Conservation (phyloP, 2,329 filamentous ascomycete species). For the Calonectria fujianensis region DNA sequence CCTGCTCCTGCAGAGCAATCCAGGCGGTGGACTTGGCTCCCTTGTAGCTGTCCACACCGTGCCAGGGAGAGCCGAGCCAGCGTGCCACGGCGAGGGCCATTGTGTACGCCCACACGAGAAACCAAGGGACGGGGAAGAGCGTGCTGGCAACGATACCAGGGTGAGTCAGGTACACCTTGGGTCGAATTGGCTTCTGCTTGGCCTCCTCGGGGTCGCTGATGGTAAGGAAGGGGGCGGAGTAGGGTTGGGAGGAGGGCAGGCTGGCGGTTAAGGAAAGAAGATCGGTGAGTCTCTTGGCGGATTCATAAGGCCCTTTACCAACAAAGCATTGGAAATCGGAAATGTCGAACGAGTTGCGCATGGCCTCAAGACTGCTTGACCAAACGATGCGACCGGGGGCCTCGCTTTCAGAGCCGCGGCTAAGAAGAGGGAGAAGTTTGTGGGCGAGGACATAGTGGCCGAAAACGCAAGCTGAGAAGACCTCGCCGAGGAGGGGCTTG, state of each 20-base stretch:
- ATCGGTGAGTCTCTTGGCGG: conserved; percentile 91
- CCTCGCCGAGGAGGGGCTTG: conserved; percentile 80
- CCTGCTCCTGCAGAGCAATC: conserved; percentile 82
- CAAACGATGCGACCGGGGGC: conserved; percentile 84
- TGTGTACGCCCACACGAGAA: conserved; percentile 82
- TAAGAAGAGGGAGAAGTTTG: conserved; percentile 84
- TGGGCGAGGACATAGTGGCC: conserved; percentile 95
- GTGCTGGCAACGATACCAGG: conserved; percentile 90
- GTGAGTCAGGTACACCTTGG: conserved; percentile 86
- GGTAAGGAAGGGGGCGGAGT: conserved; percentile 75
- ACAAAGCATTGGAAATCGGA: conserved; percentile 86
- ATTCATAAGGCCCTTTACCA: conserved; percentile 83
- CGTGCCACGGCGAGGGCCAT: conserved; percentile 82
- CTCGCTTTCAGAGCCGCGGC: conserved; percentile 64
- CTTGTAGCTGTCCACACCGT: conserved; percentile 83
- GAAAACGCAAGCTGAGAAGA: conserved; percentile 95
- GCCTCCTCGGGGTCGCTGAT: conserved; percentile 49
- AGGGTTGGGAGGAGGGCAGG: conserved; percentile 77
- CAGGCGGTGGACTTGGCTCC: conserved; percentile 86
- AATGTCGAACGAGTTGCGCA: conserved; percentile 71
- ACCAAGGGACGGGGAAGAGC: conserved; percentile 83
- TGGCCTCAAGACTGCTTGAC: conserved; percentile 88
- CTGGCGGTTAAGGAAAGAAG: conserved; percentile 84
- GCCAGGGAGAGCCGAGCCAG: conserved; percentile 91
- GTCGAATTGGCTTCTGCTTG: conserved; percentile 59